These are phyloP conservation scores for Melaleuca alternifolia DNA, from an alignment of 345 rosid species.

Conservation along the genomic window DNA sequence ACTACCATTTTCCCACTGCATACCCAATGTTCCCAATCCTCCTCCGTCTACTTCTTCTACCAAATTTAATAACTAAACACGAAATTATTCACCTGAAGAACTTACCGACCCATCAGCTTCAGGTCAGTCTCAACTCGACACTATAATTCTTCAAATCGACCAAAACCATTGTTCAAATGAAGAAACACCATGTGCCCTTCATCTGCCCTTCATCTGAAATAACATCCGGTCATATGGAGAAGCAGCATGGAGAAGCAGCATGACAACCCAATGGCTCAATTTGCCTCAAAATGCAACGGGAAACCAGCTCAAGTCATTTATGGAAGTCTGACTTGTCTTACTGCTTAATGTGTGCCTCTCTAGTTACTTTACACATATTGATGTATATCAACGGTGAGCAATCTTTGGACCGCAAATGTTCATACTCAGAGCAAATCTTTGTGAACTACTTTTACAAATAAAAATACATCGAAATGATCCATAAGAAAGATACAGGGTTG, in stretches of 20 bases:
- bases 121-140: too few species aligned
- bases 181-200: too few species aligned
- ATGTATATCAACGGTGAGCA: not conserved
- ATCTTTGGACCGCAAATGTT: not conserved
- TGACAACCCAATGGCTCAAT: not conserved
- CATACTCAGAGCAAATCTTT: not conserved
- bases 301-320: not conserved
- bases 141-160: too few species aligned
- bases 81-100: too few species aligned
- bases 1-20: too few species aligned
- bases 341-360: not conserved
- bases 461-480: too few species aligned
- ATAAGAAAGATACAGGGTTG: too few species aligned
- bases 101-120: too few species aligned
- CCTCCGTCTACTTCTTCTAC: too few species aligned
- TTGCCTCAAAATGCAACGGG: not conserved
- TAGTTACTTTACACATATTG: not conserved
- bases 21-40: too few species aligned
- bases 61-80: too few species aligned
- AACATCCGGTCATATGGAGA: not conserved
- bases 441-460: not conserved
- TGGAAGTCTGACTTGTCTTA: not conserved
- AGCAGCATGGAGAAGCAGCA: not conserved
- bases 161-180: too few species aligned
- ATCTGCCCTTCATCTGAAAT: not conserved